Evolutionary conservation across 1,284 basidiomycete genomes (phyloP).

Genomic region (Sanghuangporus weigelae): DNA sequence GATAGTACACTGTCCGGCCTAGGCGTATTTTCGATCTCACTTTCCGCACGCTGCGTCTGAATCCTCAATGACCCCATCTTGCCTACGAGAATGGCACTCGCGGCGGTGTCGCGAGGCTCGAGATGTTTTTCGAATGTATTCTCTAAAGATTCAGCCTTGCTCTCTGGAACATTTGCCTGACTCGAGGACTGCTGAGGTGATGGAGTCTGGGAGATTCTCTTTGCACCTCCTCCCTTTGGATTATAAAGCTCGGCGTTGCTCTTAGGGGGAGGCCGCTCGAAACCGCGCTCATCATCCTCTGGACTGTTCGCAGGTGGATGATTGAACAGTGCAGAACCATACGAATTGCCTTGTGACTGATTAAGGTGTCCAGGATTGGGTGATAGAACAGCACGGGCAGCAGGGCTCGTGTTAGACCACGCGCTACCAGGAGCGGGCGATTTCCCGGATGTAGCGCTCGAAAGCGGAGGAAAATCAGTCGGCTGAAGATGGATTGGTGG

Average conservation of each 20-base stretch:
- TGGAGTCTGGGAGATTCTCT: not conserved
- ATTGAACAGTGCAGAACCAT: constrained; percentile 14
- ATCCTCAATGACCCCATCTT: constrained; percentile 29
- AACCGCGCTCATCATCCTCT: constrained; percentile 47
- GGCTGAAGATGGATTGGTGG: constrained; percentile 46
- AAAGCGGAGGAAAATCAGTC: constrained; percentile 69
- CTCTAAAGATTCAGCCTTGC: not conserved
- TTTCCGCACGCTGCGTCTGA: constrained; percentile 1
- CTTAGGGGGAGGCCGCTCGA: constrained; percentile 45
- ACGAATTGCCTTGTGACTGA: constrained; percentile 5
- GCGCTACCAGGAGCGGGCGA: constrained; percentile 52
- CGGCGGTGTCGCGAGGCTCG: constrained; percentile 27
- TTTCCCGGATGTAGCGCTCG: constrained; percentile 41
- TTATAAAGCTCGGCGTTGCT: constrained; percentile 50
- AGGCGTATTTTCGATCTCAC: constrained; percentile 1
- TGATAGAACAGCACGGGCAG: constrained; percentile 45
- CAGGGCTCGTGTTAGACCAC: constrained; percentile 58
- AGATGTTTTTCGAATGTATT: constrained; percentile 18
- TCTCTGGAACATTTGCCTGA: not conserved
- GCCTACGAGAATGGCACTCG: constrained; percentile 30
- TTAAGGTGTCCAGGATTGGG: constrained; percentile 25
- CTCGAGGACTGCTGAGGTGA: not conserved
- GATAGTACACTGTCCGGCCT: not conserved
- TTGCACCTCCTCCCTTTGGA: constrained; percentile 35
- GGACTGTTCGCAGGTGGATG: constrained; percentile 24